Base-by-base conservation (phyloP, 768 basidiomycete species). In the Tubosaeta brunneosetosa region DNA sequence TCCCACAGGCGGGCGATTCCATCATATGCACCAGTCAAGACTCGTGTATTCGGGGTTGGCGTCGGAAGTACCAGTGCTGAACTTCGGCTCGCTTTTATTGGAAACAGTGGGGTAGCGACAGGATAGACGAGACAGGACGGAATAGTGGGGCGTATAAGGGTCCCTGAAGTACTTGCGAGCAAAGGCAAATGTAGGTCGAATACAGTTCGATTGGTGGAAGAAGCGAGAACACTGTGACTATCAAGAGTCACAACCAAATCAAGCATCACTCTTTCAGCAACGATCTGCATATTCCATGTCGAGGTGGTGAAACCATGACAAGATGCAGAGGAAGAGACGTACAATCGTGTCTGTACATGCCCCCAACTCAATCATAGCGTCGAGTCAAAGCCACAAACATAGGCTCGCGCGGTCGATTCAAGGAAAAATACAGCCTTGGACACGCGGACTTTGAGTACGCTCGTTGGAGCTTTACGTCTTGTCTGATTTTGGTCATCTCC, bases 1-100 rank as follows among this genome's bases (percentile, higher is more conserved):
- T 93, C 90, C 88, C 89, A 93, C 4, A 92, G 63, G 5, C 89
- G 74, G 0, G 84, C 87, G 2, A 84, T 70, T 11, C 90, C 88
- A 51, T 93, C 91, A 62, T 92, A 90, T 0, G 83, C 79, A 4
- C 88, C 91, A 0, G 80, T 88, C 17, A 85, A 71, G 10, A 88
- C 71, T 61, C 87, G 86, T n/a, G 5, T 56, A 3, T 29, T 40
- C 14, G 26, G 2, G 2, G 1, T 13, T 9, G 22, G 40, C 10
- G 10, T n/a, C n/a, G 37, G 17, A 22, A 22, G 22, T 22, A 22
- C 22, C 22, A 22, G 22, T 22, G 22, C 22, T 22, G 22, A 22
- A 22, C 22, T 22, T 22, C 22, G 22, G 22, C 22, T 22, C 22
- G 9, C 22, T 22, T 43, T 27, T 8, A 13, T 43, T n/a, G 26